Evolutionary conservation across 768 basidiomycete genomes (phyloP).

Genomic region (Phaeotremella fagi): DNA sequence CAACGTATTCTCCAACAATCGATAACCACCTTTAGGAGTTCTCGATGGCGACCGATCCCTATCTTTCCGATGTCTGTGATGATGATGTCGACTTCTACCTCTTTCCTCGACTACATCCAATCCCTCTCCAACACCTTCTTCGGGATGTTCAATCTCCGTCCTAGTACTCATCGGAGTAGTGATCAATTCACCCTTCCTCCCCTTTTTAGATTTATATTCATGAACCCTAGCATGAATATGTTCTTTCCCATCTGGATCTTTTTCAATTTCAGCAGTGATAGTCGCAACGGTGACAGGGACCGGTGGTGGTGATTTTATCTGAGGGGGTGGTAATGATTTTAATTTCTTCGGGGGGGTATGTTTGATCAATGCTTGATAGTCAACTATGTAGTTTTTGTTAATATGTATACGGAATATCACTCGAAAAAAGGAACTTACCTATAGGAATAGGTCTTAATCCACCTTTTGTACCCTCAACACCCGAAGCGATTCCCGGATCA

Average conservation of each 20-base stretch:
- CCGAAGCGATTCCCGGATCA: slow-evolving; percentile 1
- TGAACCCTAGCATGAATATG: slow-evolving; percentile 26
- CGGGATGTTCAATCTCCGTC: not conserved
- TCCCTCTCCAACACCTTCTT: slow-evolving; percentile 8
- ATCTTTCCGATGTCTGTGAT: slow-evolving; percentile 2
- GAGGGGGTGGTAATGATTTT: not conserved
- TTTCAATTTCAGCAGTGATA: slow-evolving; percentile 22
- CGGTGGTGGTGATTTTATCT: slow-evolving; percentile 1
- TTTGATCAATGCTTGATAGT: slow-evolving; percentile 28
- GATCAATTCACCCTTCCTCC: not conserved
- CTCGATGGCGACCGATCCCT: slow-evolving; percentile 8
- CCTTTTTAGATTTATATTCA: no score
- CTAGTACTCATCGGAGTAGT: not conserved
- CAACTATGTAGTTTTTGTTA: slow-evolving; percentile 29
- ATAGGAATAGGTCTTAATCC: slow-evolving; percentile 30
- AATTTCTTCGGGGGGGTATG: slow-evolving; percentile 10
- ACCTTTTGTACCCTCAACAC: slow-evolving; percentile 21
- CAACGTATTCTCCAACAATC: slow-evolving; percentile 9
- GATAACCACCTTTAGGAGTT: not conserved
- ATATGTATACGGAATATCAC: no score
- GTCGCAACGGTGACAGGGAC: slow-evolving; percentile 25
- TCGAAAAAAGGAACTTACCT: slow-evolving; percentile 10
- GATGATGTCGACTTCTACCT: slow-evolving; percentile 5
- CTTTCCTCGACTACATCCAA: slow-evolving; percentile 9
- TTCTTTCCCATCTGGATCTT: slow-evolving; percentile 19